Conservation (phyloP, 1,284 basidiomycete genomes). For the Inonotus obliquus region DNA sequence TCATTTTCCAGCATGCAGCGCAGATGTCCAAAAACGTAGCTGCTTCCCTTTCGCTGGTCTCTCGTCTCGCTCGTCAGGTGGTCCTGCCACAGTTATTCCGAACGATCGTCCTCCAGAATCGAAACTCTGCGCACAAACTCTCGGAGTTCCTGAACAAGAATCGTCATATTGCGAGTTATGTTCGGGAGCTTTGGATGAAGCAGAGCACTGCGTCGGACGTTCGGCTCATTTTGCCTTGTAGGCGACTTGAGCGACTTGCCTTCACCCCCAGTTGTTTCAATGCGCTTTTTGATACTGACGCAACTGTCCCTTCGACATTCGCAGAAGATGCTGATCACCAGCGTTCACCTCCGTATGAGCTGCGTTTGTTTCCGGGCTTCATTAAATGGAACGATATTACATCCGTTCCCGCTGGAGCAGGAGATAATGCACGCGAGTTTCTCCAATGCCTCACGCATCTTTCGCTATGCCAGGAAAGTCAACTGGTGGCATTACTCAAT, state of each 20-base stretch:
- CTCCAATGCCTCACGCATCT: conserved; percentile 5
- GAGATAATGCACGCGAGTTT: background rate
- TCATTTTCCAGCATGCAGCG: conserved; percentile 17
- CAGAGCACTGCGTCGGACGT: background rate
- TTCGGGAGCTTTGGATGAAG: conserved; percentile 3
- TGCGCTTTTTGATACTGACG: conserved; percentile 1
- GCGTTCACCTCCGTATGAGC: background rate
- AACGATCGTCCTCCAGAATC: conserved; percentile 11
- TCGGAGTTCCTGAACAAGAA: background rate
- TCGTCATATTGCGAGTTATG: background rate
- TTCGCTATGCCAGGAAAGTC: conserved; percentile 4
- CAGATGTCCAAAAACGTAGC: background rate
- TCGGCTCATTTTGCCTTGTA: background rate
- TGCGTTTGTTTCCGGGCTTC: background rate
- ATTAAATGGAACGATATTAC: background rate
- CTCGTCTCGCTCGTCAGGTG: conserved; percentile 6
- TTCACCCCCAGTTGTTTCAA: background rate
- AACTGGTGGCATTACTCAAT: conserved; percentile 1
- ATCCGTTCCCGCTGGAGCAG: background rate
- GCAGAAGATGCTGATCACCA: too few relatives aligned
- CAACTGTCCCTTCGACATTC: background rate
- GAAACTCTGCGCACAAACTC: background rate
- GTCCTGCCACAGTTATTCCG: conserved; percentile 17
- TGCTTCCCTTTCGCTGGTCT: conserved; percentile 17
- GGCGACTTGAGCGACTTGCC: background rate